Percentiles rank a stretch among this genome's conserved stretches.
Conservation (phyloP, 2,329 filamentous ascomycete genomes). For the Fusarium sp. region DNA sequence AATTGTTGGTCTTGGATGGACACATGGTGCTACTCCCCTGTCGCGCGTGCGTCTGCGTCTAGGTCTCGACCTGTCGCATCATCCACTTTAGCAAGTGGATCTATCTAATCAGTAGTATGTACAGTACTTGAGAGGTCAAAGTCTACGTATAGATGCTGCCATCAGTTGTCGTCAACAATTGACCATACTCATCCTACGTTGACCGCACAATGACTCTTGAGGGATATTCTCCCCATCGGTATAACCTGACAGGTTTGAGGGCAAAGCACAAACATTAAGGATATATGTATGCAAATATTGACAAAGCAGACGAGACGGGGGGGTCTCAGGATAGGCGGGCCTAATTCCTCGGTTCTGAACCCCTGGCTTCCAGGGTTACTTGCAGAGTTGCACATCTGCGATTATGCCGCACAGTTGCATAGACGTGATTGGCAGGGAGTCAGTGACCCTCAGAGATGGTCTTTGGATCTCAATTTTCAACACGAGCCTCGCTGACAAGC, state of each 20-base stretch:
- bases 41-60: slow-evolving; percentile 38
- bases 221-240: not conserved
- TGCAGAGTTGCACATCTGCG: slow-evolving; percentile 37
- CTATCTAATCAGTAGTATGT: slow-evolving; percentile 17
- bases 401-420: slow-evolving; percentile 43
- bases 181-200: not conserved
- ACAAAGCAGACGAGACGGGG: slow-evolving; percentile 20
- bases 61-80: slow-evolving; percentile 47
- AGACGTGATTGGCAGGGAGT: slow-evolving; percentile 41
- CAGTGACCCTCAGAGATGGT: slow-evolving; percentile 29
- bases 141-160: slow-evolving; percentile 5
- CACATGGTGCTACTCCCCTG: slow-evolving; percentile 44
- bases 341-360: slow-evolving; percentile 44
- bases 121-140: slow-evolving; percentile 16
- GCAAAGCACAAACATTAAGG: not conserved
- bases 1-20: slow-evolving; percentile 31
- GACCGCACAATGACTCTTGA: not conserved
- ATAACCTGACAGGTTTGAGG: not conserved
- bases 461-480: slow-evolving; percentile 35
- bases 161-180: not conserved
- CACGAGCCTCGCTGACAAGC: slow-evolving; percentile 21
- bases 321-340: slow-evolving; percentile 43
- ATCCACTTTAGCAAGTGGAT: slow-evolving; percentile 42
- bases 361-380: slow-evolving; percentile 40
- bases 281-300: slow-evolving; percentile 8